phyloP scores from a whole-genome alignment of 331 rosid genomes.

The Phaseolus coccineus region DNA sequence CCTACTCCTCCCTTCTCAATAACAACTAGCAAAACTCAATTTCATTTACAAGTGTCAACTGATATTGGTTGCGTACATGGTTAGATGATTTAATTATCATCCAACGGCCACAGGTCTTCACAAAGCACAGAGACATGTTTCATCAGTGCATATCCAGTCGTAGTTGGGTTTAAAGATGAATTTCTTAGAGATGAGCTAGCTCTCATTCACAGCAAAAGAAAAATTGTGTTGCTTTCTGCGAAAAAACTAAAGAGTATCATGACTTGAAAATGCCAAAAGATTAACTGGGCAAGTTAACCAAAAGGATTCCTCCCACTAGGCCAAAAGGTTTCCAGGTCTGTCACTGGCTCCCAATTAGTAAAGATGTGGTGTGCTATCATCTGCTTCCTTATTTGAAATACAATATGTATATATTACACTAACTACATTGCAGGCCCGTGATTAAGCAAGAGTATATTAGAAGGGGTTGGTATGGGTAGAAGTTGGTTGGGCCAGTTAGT shows the following conservation, averaged over 20 bases:
- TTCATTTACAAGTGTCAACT: slow-evolving; percentile 36
- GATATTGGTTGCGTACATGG: slow-evolving; percentile 23
- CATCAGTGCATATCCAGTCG: slow-evolving; percentile 35
- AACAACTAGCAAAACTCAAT: slow-evolving; percentile 9
- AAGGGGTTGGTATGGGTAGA: not conserved
- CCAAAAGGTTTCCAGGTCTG: slow-evolving; percentile 1
- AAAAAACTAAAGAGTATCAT: slow-evolving; percentile 5
- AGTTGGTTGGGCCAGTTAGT: not conserved
- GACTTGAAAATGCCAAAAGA: not conserved
- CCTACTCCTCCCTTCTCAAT: slow-evolving; percentile 25
- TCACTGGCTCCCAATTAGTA: slow-evolving; percentile 24
- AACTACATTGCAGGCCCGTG: slow-evolving; percentile 2
- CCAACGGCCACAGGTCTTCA: slow-evolving; percentile 31
- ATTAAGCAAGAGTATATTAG: not conserved
- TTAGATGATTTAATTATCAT: slow-evolving; percentile 41
- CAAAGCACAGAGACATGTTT: slow-evolving; percentile 35
- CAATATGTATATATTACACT: slow-evolving; percentile 3
- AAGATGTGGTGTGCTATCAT: slow-evolving; percentile 28
- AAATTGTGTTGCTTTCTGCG: slow-evolving; percentile 24
- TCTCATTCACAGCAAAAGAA: slow-evolving; percentile 13
- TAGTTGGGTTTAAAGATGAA: slow-evolving; percentile 42
- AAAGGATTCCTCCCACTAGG: slow-evolving; percentile 9
- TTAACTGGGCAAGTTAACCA: slow-evolving; percentile 12
- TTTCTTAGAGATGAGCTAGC: slow-evolving; percentile 39
- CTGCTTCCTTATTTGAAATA: slow-evolving; percentile 5